Base-by-base conservation (phyloP, 306 rosid genomes). In the Pterocarpus santalinus region DNA sequence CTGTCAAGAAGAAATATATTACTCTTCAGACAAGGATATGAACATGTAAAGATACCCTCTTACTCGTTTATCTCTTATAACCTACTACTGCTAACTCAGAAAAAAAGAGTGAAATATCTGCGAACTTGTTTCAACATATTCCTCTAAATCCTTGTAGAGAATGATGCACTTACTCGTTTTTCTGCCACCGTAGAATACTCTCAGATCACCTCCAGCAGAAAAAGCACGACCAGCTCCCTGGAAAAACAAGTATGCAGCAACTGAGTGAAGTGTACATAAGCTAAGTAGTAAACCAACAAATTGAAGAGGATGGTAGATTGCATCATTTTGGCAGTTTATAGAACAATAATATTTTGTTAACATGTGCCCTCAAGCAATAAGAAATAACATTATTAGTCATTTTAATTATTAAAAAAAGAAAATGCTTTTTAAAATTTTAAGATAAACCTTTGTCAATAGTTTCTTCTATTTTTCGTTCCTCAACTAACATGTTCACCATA, bases 211-310 rank as follows among this genome's bases (percentile, higher is more conserved):
- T 67, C 99, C 98, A 1, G 99, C 98, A 38, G 91, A 95, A 76
- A 93, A 95, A 53, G 97, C 99, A 77, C 99, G 86, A 49, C 99
- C 98, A 75, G 90, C 82, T 33, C 99, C 99, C 98, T 95, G 51
- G n/a, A 65, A 60, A 69, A 86, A 38, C 41, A 72, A 72, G 55
- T 28, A 49, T 39, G 58, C 74, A 49, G 14, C 34, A 75, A 65
- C 44, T 78, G 51, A 74, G 49, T 15, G 52, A 63, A 67, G 4
- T 41, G 51, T 32, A 70, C 51, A 43, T 15, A 67, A 46, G 39
- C 65, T n/a, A 51, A 7, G 61, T 5, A 9, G 35, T 2, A 60
- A 69, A 69, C 46, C 38, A 58, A 41, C 32, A 82, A 33, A 70
- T 16, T 22, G 41, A 47, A 65, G 52, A 55, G 15, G 33, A 62